These are phyloP conservation scores for Haberlea rhodopensis DNA, from an alignment of 257 asterid genomes.

Conservation along the genomic window DNA sequence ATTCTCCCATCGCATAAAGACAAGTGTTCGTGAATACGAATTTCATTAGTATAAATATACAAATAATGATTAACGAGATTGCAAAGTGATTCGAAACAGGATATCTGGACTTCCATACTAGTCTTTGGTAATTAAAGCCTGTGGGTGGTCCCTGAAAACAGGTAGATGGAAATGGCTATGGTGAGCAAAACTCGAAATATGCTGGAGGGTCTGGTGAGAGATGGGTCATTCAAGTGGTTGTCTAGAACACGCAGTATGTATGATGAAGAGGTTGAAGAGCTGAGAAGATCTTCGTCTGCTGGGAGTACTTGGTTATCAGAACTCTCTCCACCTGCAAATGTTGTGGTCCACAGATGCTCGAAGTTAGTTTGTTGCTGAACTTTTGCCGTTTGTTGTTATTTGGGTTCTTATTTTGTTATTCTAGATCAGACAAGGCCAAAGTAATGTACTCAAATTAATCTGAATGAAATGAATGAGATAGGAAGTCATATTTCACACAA, in stretches of 20 bases:
- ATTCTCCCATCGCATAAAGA: neutral
- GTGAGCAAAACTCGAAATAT: constrained; percentile 61
- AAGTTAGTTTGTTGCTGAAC: constrained; percentile 50
- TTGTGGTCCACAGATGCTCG: constrained; percentile 82
- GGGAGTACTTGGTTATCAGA: constrained; percentile 68
- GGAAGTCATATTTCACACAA: neutral
- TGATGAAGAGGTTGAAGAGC: constrained; percentile 74
- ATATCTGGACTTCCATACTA: neutral
- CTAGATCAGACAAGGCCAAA: neutral
- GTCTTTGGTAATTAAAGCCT: constrained; percentile 5
- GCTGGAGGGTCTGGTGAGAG: constrained; percentile 80
- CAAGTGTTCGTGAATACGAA: neutral
- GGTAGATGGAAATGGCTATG: constrained; percentile 44
- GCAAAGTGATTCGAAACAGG: neutral
- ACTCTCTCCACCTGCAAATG: constrained; percentile 77
- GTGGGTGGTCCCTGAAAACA: constrained; percentile 14
- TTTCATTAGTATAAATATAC: too few species aligned
- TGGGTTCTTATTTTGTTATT: neutral
- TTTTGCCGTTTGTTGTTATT: constrained; percentile 11
- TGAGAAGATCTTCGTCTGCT: constrained; percentile 57
- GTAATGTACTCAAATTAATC: too few species aligned
- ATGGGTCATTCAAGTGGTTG: constrained; percentile 89
- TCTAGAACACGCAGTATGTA: constrained; percentile 46
- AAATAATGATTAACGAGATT: neutral
- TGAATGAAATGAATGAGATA: neutral